Conservation (phyloP, 2,329 filamentous ascomycete species). For the Phoma sp. region DNA sequence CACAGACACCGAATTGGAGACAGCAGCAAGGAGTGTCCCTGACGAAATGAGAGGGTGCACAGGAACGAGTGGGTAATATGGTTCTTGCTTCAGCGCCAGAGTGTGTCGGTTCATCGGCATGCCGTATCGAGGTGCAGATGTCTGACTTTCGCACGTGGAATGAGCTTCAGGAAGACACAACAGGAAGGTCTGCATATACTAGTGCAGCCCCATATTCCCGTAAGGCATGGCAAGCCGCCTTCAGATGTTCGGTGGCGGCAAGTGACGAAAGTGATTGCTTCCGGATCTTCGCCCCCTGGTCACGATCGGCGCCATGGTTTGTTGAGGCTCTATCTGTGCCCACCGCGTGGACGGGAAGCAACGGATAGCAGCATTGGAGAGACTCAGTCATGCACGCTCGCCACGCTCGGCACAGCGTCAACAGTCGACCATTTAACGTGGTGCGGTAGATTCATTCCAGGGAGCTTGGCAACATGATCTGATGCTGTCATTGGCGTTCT, state of each 20-base stretch:
- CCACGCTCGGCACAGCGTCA: conserved; percentile 8
- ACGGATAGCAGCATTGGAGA: conserved; percentile 18
- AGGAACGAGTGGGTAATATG: conserved; percentile 31
- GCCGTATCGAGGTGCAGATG: conserved; percentile 22
- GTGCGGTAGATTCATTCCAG: conserved; percentile 31
- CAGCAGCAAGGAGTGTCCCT: conserved; percentile 28
- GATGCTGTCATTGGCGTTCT: conserved; percentile 18
- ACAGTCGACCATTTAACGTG: conserved; percentile 9
- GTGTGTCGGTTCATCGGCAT: conserved; percentile 23
- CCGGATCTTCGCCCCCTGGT: background rate
- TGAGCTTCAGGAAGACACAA: conserved; percentile 32
- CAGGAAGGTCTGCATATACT: conserved; percentile 26
- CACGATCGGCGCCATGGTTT: conserved; percentile 5
- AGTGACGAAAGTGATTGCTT: background rate
- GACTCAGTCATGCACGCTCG: conserved; percentile 4
- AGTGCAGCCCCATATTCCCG: conserved; percentile 15
- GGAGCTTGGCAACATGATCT: conserved; percentile 22
- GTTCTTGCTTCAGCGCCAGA: conserved; percentile 21
- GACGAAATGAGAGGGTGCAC: conserved; percentile 33
- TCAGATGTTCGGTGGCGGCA: background rate
- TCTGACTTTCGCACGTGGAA: conserved; percentile 36
- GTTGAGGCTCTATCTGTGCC: conserved; percentile 12
- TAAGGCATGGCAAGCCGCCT: conserved; percentile 13
- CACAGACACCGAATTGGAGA: conserved; percentile 18
- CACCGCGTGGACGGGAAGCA: conserved; percentile 14